Evolutionary conservation across 1,284 basidiomycete genomes (phyloP), one percentile per base, ranked within the genome.

Genomic region (Cutaneotrichosporon cavernicola): DNA sequence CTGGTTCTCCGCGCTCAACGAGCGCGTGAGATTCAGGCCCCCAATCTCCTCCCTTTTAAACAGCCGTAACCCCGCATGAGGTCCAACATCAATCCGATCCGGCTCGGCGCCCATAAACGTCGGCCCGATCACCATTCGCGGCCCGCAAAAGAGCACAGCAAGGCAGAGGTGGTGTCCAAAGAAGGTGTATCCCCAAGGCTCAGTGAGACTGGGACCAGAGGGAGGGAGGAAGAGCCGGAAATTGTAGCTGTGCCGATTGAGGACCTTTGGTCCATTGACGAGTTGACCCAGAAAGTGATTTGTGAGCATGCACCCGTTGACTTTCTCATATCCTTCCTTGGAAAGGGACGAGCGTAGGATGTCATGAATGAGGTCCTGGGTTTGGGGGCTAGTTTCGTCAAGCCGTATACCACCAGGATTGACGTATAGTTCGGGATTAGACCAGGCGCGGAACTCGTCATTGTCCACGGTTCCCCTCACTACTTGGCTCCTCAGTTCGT

Each of bases 151-250:
- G 38, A 71, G 70, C 59, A 79, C 73, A 34, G 73, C 70, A 31
- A 79, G 67, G 58, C 76, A 78, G 10, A 79, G 71, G 68, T 79
- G 77, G 62, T 78, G 77, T 4, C 77, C 76, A 58, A 78, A 79
- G 66, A 79, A 76, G 8, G 72, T 72, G 56, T 62, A 79, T 0
- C 77, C 77, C 77, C 77, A 78, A 1, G 76, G 76, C 9, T 56
- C 52, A 3, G 69, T 72, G 11, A 67, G 51, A 34, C 59, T 53
- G 10, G 62, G 36, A 4, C 30, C 38, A n/a, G 31, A 21, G 3
- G 31, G 13, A 2, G 65, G 69, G 16, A 71, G 58, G 61, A 77
- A 77, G 21, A 77, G 70, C 21, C 75, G 71, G 58, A 79, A 76
- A 63, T 79, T 79, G 71, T 79, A 79, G 5, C 71, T 73, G 66